phyloP scores from a whole-genome alignment of 176 grass and related monocot species.

The Saccharum officinarum region DNA sequence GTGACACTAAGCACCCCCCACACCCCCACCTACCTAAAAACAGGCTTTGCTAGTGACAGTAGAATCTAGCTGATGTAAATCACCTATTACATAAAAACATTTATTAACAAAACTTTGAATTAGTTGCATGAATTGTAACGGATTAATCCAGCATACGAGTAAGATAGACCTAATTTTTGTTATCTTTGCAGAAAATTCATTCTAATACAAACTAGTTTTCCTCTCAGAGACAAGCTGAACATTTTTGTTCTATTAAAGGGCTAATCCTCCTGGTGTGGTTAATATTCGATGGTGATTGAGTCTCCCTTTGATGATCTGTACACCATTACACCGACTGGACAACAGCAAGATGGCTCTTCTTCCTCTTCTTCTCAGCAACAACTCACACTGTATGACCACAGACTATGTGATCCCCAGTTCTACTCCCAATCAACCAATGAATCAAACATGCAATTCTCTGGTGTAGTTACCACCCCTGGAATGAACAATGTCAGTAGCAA shows the following conservation, averaged over 20 bases:
- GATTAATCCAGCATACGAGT: background rate
- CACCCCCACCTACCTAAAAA: background rate
- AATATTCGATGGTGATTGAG: constrained; percentile 23
- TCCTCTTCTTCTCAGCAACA: constrained; percentile 33
- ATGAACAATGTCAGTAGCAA: background rate
- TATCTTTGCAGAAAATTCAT: background rate
- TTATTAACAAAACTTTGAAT: background rate
- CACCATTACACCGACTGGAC: background rate
- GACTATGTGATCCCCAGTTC: background rate
- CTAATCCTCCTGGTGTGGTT: background rate
- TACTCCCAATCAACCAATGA: background rate
- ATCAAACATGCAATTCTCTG: background rate
- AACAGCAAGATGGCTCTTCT: background rate
- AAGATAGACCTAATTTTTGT: background rate
- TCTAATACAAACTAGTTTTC: background rate
- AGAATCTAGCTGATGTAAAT: background rate
- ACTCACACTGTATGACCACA: background rate
- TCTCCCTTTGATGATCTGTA: background rate
- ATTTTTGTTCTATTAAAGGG: background rate
- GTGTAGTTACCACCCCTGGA: background rate
- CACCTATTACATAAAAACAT: background rate
- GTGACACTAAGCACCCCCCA: no score
- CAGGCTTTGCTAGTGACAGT: background rate
- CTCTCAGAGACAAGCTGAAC: background rate
- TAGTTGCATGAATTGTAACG: background rate